These are phyloP conservation scores for Epithemia pelagica DNA, from an alignment of 108 stramenopile species.

Conservation along the genomic window DNA sequence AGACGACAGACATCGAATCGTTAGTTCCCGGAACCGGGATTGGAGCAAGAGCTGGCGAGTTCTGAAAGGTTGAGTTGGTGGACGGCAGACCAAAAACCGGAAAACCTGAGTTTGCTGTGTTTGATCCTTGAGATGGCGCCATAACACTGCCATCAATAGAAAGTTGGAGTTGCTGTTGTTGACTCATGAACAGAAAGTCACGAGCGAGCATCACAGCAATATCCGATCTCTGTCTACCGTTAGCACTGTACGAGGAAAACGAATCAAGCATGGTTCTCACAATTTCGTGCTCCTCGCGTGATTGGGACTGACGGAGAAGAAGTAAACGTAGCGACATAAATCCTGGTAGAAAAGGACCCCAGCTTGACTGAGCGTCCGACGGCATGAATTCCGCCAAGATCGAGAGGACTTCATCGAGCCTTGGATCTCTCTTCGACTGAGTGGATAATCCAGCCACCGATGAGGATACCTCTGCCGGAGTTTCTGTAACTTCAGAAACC, in stretches of 20 bases:
- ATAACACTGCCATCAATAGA: conserved; percentile 28
- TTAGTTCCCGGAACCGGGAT: conserved; percentile 27
- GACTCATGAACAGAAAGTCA: conserved; percentile 78
- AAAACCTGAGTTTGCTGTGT: conserved; percentile 5
- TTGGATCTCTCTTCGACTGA: conserved; percentile 22
- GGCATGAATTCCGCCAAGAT: conserved; percentile 85
- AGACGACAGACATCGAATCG: conserved; percentile 45
- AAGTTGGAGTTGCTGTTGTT: conserved; percentile 34
- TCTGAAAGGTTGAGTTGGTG: conserved; percentile 27
- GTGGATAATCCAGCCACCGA: neutral
- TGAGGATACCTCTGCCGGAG: neutral
- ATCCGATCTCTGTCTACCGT: conserved; percentile 53
- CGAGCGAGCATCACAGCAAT: conserved; percentile 81
- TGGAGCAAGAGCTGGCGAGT: conserved; percentile 47
- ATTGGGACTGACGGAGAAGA: conserved; percentile 42
- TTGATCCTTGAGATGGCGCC: conserved; percentile 4
- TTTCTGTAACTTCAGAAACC: neutral
- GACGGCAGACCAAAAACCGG: conserved; percentile 22
- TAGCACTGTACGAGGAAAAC: conserved; percentile 66
- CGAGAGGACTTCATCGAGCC: conserved; percentile 60
- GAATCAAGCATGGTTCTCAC: conserved; percentile 70
- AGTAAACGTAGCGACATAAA: conserved; percentile 81
- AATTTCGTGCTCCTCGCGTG: conserved; percentile 59
- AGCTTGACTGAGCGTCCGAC: conserved; percentile 60
- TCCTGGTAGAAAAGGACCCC: conserved; percentile 59